Base-by-base conservation (phyloP, 768 basidiomycete species). In the Rhodocollybia butyracea region DNA sequence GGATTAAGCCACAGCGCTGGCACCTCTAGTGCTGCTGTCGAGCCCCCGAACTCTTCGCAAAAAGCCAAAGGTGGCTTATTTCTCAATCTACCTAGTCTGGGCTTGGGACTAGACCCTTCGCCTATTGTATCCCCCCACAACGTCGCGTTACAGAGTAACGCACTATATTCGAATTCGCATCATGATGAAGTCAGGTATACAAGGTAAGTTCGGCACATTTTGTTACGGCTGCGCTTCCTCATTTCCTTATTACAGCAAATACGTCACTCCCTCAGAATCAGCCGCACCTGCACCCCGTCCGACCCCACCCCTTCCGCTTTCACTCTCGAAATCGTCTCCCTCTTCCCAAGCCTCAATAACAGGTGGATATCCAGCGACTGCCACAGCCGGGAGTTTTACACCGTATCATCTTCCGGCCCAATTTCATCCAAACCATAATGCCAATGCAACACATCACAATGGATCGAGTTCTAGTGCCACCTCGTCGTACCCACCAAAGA, bases 381-480 rank as follows among this genome's bases (percentile, higher is more conserved):
- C 42, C n/a, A 52, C 56, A 10, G 46, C 34, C 36, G 32, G 55
- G 10, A 39, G 45, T 56, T 47, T 48, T 32, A 24, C 31, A 19
- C 17, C 41, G 15, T 51, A 12, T 19, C 52, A 54, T 19, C 30
- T 41, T 26, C 51, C 56, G 30, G 3, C 45, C 24, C 56, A 57
- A 42, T 36, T 34, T 29, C 51, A 45, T 65, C 63, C 32, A 56
- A 67, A 63, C 2, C 19, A 38, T 43, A 30, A 31, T 11, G 2
- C 30, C 12, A 38, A 58, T 21, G 36, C 47, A 21, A n/a, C n/a
- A n/a, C n/a, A n/a, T n/a, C n/a, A n/a, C n/a, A n/a, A n/a, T n/a
- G n/a, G n/a, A n/a, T n/a, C n/a, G n/a, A n/a, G n/a, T n/a, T n/a
- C n/a, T n/a, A n/a, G n/a, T n/a, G n/a, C n/a, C n/a, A n/a, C n/a